Base-by-base conservation (phyloP, 2,329 filamentous ascomycete species). In the Aspergillus sclerotialis region DNA sequence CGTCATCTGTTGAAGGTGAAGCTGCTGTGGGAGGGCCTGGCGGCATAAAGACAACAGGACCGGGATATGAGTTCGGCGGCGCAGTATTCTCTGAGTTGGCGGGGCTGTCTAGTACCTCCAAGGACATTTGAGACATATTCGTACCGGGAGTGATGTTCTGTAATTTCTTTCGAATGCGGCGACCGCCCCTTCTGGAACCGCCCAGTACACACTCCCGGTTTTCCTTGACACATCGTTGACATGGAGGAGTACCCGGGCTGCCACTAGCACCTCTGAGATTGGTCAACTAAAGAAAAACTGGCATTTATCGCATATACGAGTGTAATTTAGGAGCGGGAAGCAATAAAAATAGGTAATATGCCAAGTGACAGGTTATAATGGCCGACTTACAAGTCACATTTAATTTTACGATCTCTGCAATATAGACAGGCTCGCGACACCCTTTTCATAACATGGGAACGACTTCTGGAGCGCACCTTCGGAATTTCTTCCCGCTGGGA, bases 171-270 rank as follows among this genome's bases (percentile, higher is more conserved):
- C 74, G 69, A 37, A 77, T 68, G 30, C 75, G 67, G 36, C 73
- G 66, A 10, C 75, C 75, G 29, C 75, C 75, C 35, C 75, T 69
- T 48, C 78, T 78, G 30, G 72, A 76, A 28, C 70, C 70, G 6
- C 73, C 75, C 13, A 78, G 65, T 8, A 78, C 66, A 50, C 75
- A 79, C 40, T 78, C 73, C 33, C 73, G 70, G 37, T 67, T 64
- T 42, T 77, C 73, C 45, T 70, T 68, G 41, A 72, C 68, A 55
- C 75, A 79, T 35, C 75, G 63, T 33, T 73, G 67, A 45, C 75
- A 79, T 16, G 75, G 75, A 17, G 65, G 65, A 63, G 69, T 50
- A 52, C 68, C 55, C 51, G 69, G 55, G 60, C 63, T 55, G 55
- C 72, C 58, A 64, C 70, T 60, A 50, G 57, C 50, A 48, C 67